Conservation (phyloP, 2,329 filamentous ascomycete species). For the Pochonia chlamydosporia region DNA sequence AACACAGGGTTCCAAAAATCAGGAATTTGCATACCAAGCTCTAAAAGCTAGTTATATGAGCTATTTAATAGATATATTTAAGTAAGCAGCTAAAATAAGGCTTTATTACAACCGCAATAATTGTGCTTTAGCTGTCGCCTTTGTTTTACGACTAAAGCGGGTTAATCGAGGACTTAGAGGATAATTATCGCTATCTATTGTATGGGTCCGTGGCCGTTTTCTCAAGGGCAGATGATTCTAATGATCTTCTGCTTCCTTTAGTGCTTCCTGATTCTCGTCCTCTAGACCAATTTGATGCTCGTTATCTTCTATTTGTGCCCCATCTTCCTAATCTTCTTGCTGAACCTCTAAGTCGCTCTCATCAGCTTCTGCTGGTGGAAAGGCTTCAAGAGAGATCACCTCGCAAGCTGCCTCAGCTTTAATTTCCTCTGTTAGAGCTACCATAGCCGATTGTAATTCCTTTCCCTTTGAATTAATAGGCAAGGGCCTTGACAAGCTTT, state of each 20-base stretch:
- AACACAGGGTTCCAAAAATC: too few relatives aligned
- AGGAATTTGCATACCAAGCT: too few relatives aligned
- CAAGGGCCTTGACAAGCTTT: too few relatives aligned
- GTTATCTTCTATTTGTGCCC: too few relatives aligned
- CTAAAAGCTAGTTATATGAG: too few relatives aligned
- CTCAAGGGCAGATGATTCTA: background rate
- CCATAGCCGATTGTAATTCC: background rate
- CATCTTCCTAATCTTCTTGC: background rate
- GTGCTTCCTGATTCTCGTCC: too few relatives aligned
- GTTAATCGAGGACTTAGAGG: background rate
- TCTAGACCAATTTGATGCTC: background rate
- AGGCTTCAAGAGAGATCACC: background rate
- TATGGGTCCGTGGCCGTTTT: background rate
- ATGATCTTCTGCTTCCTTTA: too few relatives aligned
- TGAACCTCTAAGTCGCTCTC: background rate
- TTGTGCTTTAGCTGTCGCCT: background rate
- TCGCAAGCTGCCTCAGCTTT: background rate
- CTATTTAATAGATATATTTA: too few relatives aligned
- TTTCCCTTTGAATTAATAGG: background rate
- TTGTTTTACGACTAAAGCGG: background rate
- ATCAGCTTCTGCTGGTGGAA: background rate
- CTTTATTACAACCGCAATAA: background rate
- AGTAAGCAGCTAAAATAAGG: background rate
- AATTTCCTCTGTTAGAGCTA: background rate
- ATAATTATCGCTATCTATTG: background rate